Percentiles rank a stretch among this genome's conserved stretches.
Conservation (phyloP, 2,329 filamentous ascomycete species). For the Raffaelea albimanens region DNA sequence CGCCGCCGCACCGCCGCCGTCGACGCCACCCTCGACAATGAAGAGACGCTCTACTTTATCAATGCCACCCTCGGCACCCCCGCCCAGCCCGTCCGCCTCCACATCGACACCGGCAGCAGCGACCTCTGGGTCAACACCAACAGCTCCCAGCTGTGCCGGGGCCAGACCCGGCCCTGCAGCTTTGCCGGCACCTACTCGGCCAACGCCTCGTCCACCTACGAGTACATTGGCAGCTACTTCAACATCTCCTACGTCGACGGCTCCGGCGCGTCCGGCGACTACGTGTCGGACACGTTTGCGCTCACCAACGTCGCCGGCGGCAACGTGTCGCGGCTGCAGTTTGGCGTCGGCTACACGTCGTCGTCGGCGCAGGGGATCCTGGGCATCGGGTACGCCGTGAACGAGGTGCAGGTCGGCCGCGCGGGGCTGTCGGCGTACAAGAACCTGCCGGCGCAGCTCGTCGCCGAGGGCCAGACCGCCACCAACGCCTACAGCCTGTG, state of each 20-base stretch:
- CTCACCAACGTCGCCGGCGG: slow-evolving; percentile 25
- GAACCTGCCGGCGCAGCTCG: slow-evolving; percentile 61
- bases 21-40: slow-evolving; percentile 41
- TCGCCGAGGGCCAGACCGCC: slow-evolving; percentile 48
- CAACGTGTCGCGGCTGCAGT: slow-evolving; percentile 50
- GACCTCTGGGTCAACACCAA: slow-evolving; percentile 63
- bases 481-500: slow-evolving; percentile 66
- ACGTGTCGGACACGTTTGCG: slow-evolving; percentile 63
- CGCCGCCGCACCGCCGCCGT: slow-evolving; percentile 35
- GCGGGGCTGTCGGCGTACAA: slow-evolving; percentile 46
- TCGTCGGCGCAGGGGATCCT: slow-evolving; percentile 62
- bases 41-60: slow-evolving; percentile 55
- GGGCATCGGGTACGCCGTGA: slow-evolving; percentile 71
- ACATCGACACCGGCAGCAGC: slow-evolving; percentile 60
- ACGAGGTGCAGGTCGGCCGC: slow-evolving; percentile 64
- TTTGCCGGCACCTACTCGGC: slow-evolving; percentile 58
- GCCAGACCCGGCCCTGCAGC: slow-evolving; percentile 40
- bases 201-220: slow-evolving; percentile 66
- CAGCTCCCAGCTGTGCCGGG: slow-evolving; percentile 49
- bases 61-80: slow-evolving; percentile 57
- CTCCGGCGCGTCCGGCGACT: slow-evolving; percentile 67
- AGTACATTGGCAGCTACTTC: slow-evolving; percentile 65
- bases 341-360: slow-evolving; percentile 62
- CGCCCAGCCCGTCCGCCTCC: slow-evolving; percentile 44
- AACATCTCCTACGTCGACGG: slow-evolving; percentile 85